Evolutionary conservation across 164 flowering plant species (phyloP).

Genomic region (Taxillus chinensis): DNA sequence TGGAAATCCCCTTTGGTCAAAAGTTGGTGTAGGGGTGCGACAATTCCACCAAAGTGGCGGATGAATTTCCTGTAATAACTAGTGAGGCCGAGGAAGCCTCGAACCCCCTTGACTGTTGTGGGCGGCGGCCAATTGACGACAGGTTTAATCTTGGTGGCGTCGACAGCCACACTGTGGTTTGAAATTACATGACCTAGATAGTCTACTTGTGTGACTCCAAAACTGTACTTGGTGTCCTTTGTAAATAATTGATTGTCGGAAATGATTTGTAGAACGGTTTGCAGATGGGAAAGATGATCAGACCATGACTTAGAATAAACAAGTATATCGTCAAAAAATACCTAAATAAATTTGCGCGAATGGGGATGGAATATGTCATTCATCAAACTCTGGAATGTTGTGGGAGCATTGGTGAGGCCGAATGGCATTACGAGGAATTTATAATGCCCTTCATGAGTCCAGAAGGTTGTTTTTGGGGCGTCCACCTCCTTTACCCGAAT

Average conservation of each 20-base stretch:
- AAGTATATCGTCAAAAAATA: too few relatives aligned
- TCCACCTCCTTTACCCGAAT: neutral
- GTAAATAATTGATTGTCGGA: neutral
- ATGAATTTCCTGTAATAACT: too few relatives aligned
- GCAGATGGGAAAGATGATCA: too few relatives aligned
- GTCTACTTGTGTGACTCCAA: too few relatives aligned
- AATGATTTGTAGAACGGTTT: too few relatives aligned
- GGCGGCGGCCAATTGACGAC: neutral
- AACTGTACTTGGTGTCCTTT: neutral
- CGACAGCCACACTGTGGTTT: neutral
- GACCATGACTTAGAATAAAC: too few relatives aligned
- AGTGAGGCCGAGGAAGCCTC: neutral
- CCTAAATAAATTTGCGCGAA: too few relatives aligned
- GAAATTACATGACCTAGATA: too few relatives aligned
- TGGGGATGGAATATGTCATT: too few relatives aligned
- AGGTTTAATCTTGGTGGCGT: neutral
- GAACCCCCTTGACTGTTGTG: neutral
- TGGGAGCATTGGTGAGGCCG: too few relatives aligned
- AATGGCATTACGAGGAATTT: too few relatives aligned
- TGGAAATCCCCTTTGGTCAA: neutral
- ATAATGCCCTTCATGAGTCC: neutral
- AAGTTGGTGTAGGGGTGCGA: neutral
- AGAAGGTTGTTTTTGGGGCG: neutral
- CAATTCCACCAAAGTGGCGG: neutral
- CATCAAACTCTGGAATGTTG: too few relatives aligned